A percentile compares a stretch with the other conserved stretches of the same genome.
Evolutionary conservation across 768 basidiomycete species (phyloP).

Genomic region (Boletus vinaceobasis): DNA sequence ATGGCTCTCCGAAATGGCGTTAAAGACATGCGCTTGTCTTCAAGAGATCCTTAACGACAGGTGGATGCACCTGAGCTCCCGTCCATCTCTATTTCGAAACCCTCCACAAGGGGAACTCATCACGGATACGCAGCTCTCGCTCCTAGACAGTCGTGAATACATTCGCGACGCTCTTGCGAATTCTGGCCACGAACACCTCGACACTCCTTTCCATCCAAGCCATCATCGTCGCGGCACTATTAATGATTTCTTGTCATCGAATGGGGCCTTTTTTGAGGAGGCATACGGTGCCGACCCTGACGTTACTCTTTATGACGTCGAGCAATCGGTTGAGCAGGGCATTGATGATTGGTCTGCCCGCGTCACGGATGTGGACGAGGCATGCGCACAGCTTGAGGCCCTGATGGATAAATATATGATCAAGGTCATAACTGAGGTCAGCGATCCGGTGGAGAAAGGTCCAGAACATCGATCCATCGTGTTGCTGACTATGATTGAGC

Average conservation of each 20-base stretch:
- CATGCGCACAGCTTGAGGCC: conserved; percentile 14
- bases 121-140: conserved; percentile 33
- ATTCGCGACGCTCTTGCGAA: conserved; percentile 20
- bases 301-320: conserved; percentile 35
- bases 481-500: conserved; percentile 35
- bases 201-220: background rate
- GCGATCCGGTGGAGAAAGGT: too few species aligned
- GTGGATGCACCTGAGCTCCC: conserved; percentile 31
- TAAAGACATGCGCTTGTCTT: conserved; percentile 28
- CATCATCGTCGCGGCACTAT: conserved; percentile 8
- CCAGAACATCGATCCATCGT: conserved; percentile 40
- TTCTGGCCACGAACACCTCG: accelerated
- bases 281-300: conserved; percentile 7
- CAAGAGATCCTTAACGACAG: conserved; percentile 25
- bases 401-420: conserved; percentile 29
- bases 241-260: conserved; percentile 13
- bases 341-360: conserved; percentile 33
- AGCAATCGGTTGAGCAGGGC: conserved; percentile 28
- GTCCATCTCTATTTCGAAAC: conserved; percentile 16
- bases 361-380: conserved; percentile 5
- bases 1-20: conserved; percentile 37
- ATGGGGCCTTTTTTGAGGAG: conserved; percentile 4
- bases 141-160: conserved; percentile 28
- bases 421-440: too few species aligned
- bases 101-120: conserved; percentile 1